Conservation (phyloP, 176 grass and related monocot genomes). For the Eragrostis nindensis region DNA sequence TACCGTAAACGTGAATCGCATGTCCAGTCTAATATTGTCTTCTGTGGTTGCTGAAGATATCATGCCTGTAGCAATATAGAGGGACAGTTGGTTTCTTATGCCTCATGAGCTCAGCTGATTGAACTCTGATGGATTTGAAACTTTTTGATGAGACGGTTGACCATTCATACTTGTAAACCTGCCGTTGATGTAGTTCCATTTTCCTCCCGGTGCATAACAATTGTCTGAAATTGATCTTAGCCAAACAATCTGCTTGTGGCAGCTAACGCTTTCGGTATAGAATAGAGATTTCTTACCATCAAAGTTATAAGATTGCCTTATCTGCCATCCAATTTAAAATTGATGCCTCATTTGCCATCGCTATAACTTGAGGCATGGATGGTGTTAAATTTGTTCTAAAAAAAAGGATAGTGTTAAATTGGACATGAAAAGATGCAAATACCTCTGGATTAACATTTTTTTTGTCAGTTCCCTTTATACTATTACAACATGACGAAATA, state of each 20-base stretch:
- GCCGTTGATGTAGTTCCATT: neutral
- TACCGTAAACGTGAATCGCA: constrained; percentile 2
- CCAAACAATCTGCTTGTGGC: neutral
- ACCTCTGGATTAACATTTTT: too few relatives aligned
- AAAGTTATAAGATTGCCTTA: too few relatives aligned
- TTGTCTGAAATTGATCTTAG: neutral
- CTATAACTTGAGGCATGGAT: too few relatives aligned
- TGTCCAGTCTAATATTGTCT: neutral
- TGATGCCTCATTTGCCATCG: too few relatives aligned
- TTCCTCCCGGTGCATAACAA: neutral
- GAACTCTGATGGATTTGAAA: neutral
- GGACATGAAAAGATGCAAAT: too few relatives aligned
- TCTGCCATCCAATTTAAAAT: too few relatives aligned
- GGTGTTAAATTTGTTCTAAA: too few relatives aligned
- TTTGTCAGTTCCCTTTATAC: too few relatives aligned
- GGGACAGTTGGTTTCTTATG: neutral
- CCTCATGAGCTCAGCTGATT: neutral
- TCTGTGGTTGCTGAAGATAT: neutral
- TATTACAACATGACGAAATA: too few relatives aligned
- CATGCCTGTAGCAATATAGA: neutral
- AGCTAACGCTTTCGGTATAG: neutral
- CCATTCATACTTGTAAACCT: neutral
- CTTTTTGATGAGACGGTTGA: neutral
- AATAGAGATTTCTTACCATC: too few relatives aligned
- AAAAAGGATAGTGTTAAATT: too few relatives aligned